These are phyloP conservation scores for Crithidia thermophila DNA, from an alignment of 208 protist genomes.

Conservation along the genomic window DNA sequence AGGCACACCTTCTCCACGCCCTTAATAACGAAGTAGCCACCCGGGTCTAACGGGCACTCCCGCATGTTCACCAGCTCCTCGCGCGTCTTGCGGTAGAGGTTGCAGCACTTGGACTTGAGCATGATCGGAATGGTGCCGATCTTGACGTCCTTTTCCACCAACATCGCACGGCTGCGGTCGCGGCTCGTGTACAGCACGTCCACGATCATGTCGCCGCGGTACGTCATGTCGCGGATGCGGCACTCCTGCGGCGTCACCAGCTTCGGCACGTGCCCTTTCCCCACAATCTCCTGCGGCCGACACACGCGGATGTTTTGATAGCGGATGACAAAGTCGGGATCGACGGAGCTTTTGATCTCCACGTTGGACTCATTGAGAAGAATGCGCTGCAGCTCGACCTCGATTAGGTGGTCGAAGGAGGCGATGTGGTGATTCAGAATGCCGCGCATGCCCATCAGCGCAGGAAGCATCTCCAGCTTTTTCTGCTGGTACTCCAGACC, in stretches of 20 bases:
- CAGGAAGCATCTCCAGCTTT: conserved; percentile 81
- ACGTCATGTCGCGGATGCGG: conserved; percentile 96
- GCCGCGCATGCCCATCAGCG: conserved; percentile 87
- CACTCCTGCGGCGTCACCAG: conserved; percentile 95
- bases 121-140: conserved; percentile 99
- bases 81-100: conserved; percentile 90
- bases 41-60: conserved; percentile 99
- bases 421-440: conserved; percentile 90
- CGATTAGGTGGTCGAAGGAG: conserved; percentile 88
- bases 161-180: conserved; percentile 63
- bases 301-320: conserved; percentile 88
- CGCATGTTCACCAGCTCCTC: conserved; percentile 94
- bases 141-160: conserved; percentile 79
- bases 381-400: conserved; percentile 86
- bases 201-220: conserved; percentile 86
- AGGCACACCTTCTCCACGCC: conserved; percentile 99
- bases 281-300: conserved; percentile 80
- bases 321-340: conserved; percentile 85
- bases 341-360: conserved; percentile 87
- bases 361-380: conserved; percentile 89
- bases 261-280: conserved; percentile 79
- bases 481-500: conserved; percentile 66
- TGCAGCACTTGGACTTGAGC: conserved; percentile 98
- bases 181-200: conserved; percentile 86
- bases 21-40: conserved; percentile 99